These are phyloP conservation scores for Penicillium egyptiacum DNA, from an alignment of 495 filamentous ascomycete genomes.

Conservation along the genomic window DNA sequence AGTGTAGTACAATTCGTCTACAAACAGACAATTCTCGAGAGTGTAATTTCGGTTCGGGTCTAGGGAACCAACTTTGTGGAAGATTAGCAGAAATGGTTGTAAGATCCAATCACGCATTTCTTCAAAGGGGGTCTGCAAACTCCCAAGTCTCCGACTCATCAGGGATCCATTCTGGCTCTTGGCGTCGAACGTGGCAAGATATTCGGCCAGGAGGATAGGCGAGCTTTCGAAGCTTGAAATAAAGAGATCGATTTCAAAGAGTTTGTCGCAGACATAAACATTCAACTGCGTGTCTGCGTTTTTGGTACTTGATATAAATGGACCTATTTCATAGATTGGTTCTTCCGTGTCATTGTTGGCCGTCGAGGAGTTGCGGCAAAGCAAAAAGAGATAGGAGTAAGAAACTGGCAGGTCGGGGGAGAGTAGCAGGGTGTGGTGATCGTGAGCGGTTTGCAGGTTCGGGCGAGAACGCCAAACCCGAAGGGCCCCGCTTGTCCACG, in stretches of 20 bases:
- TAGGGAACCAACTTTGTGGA: not conserved
- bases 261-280: conserved; percentile 18
- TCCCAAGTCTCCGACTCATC: conserved; percentile 1
- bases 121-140: conserved; percentile 2
- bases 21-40: not conserved
- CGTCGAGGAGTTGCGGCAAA: not conserved
- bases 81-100: not conserved
- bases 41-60: not conserved
- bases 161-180: conserved; percentile 12
- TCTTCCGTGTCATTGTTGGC: not conserved
- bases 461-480: no score
- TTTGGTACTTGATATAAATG: conserved; percentile 14
- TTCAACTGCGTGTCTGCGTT: conserved; percentile 15
- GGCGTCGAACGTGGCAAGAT: conserved; percentile 15
- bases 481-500: no score
- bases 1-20: not conserved
- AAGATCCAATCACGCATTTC: not conserved
- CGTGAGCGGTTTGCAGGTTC: no score
- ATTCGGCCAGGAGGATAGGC: conserved; percentile 13
- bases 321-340: conserved; percentile 14
- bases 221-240: conserved; percentile 13
- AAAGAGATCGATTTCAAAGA: conserved; percentile 13
- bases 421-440: no score
- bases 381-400: no score
- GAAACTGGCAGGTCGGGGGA: no score